A percentile compares a stretch with the other conserved stretches of the same genome.
These are phyloP conservation scores for Aspergillus panamensis DNA, from an alignment of 495 filamentous ascomycete genomes.

Conservation along the genomic window DNA sequence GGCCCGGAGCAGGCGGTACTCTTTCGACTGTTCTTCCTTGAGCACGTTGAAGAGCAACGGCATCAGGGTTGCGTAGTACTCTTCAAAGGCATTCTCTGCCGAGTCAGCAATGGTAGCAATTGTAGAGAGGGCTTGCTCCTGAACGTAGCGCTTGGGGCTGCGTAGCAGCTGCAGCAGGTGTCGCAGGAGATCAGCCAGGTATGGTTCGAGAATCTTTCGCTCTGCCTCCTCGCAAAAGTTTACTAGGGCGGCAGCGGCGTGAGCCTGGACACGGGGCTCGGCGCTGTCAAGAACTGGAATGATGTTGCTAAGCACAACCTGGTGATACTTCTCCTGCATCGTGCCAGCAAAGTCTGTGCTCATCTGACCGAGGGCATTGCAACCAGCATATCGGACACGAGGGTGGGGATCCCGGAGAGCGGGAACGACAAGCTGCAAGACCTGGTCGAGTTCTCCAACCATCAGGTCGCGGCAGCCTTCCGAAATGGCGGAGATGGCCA, in stretches of 20 bases:
- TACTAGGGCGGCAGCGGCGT: slow-evolving; percentile 93
- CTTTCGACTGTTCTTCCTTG: slow-evolving; percentile 83
- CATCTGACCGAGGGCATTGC: slow-evolving; percentile 99
- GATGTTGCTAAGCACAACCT: slow-evolving; percentile 79
- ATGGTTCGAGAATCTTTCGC: slow-evolving; percentile 86
- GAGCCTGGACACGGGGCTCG: slow-evolving; percentile 92
- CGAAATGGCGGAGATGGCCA: slow-evolving; percentile 99
- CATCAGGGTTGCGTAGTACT: slow-evolving; percentile 95
- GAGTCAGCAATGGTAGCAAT: slow-evolving; percentile 99
- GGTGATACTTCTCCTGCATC: slow-evolving; percentile 96
- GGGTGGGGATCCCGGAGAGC: slow-evolving; percentile 89
- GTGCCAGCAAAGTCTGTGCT: slow-evolving; percentile 98
- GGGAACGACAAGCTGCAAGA: slow-evolving; percentile 88
- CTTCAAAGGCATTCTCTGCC: slow-evolving; percentile 89
- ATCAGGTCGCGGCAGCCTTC: slow-evolving; percentile 96
- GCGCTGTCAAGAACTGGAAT: slow-evolving; percentile 87
- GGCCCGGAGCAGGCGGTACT: slow-evolving; percentile 82
- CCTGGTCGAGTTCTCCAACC: slow-evolving; percentile 89
- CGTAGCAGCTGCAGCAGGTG: slow-evolving; percentile 81
- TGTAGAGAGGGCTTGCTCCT: slow-evolving; percentile 96
- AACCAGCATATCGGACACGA: slow-evolving; percentile 94
- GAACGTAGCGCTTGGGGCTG: slow-evolving; percentile 89
- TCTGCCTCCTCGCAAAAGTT: slow-evolving; percentile 99
- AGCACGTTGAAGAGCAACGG: slow-evolving; percentile 88
- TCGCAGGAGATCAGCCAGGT: slow-evolving; percentile 80